phyloP scores from a whole-genome alignment of 768 basidiomycete species.

The Phylloporus rhodoxanthus region DNA sequence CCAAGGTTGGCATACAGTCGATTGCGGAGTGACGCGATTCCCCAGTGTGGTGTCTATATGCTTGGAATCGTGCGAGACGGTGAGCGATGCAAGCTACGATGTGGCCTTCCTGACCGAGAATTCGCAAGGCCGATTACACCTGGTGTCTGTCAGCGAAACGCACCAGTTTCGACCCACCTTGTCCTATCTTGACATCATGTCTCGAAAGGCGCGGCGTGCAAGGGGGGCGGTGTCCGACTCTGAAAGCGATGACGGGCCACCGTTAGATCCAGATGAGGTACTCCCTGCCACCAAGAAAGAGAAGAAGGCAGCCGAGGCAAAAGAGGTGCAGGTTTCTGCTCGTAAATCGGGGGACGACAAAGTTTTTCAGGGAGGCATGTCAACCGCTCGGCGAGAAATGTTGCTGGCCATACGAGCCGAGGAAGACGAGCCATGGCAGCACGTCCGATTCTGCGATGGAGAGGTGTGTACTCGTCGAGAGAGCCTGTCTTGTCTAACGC shows the following conservation, averaged over 20 bases:
- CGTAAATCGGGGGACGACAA: conserved; percentile 63
- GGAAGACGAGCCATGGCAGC: conserved; percentile 74
- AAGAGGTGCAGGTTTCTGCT: conserved; percentile 73
- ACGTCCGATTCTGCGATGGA: conserved; percentile 58
- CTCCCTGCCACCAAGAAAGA: conserved; percentile 50
- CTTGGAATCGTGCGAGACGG: conserved; percentile 74
- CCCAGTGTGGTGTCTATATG: conserved; percentile 61
- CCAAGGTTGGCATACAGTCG: conserved; percentile 65
- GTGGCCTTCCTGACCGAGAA: conserved; percentile 7
- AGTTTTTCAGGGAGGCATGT: conserved; percentile 58
- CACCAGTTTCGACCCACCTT: conserved; percentile 81
- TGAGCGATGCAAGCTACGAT: conserved; percentile 27
- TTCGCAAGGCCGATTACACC: conserved; percentile 57
- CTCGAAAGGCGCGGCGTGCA: conserved; percentile 54
- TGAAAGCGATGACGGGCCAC: conserved; percentile 74
- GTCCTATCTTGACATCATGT: conserved; percentile 71
- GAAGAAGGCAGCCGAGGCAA: conserved; percentile 53
- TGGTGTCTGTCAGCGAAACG: conserved; percentile 72
- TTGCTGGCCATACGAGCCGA: conserved; percentile 64
- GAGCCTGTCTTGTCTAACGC: conserved; percentile 8
- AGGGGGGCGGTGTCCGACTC: conserved; percentile 49
- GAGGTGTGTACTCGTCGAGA: conserved; percentile 37
- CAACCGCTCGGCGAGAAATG: conserved; percentile 71
- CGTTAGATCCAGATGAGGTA: conserved; percentile 73
- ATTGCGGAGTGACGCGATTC: conserved; percentile 66